phyloP scores from a whole-genome alignment of 2,329 filamentous ascomycete genomes.

The Sclerotinia trifoliorum region DNA sequence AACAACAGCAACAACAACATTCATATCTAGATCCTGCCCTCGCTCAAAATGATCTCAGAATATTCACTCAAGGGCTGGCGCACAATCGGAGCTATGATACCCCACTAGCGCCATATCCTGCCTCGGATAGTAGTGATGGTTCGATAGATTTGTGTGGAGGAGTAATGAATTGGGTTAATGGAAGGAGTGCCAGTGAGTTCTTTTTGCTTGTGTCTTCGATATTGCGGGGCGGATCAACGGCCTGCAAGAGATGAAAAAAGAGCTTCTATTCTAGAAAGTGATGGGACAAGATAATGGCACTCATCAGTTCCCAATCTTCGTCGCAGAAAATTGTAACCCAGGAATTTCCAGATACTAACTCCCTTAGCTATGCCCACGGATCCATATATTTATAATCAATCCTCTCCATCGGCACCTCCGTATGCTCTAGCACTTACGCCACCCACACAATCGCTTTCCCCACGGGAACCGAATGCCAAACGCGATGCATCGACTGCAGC shows the following conservation, averaged over 20 bases:
- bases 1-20: not conserved
- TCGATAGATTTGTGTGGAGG: slow-evolving; percentile 16
- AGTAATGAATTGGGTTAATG: slow-evolving; percentile 18
- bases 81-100: slow-evolving; percentile 6
- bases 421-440: slow-evolving; percentile 8
- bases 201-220: not conserved
- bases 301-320: not conserved
- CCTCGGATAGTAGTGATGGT: slow-evolving; percentile 20
- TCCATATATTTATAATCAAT: slow-evolving; percentile 17
- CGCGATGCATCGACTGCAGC: slow-evolving; percentile 84
- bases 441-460: slow-evolving; percentile 20
- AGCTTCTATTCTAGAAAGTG: not conserved
- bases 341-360: not conserved
- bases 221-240: not conserved
- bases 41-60: slow-evolving; percentile 6
- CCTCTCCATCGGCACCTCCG: slow-evolving; percentile 3
- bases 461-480: slow-evolving; percentile 47
- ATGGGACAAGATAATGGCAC: not conserved
- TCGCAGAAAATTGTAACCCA: not conserved
- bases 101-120: slow-evolving; percentile 17
- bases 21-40: slow-evolving; percentile 18
- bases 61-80: slow-evolving; percentile 4
- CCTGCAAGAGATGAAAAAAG: not conserved
- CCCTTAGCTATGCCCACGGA: slow-evolving; percentile 8
- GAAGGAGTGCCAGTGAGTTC: slow-evolving; percentile 2